Evolutionary conservation across 2,329 filamentous ascomycete species (phyloP), one percentile per base, ranked within the genome.

Genomic region (Eutypa lata): DNA sequence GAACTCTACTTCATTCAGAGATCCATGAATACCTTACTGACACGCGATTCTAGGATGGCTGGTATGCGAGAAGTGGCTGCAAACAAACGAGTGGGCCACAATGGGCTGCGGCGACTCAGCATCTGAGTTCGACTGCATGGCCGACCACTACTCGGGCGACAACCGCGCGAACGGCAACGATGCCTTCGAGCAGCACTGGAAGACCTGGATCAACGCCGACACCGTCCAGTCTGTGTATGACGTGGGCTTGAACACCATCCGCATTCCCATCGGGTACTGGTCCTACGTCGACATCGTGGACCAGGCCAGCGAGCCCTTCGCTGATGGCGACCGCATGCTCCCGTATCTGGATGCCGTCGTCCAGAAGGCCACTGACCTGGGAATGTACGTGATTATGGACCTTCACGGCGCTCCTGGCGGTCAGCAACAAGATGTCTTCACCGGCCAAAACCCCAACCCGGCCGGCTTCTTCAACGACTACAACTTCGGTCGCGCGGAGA

Each of bases 401-500:
- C 48, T 62, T 10, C 60, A 62, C 52, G 60, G 60, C 19, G 60
- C 60, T 6, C 60, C 60, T 7, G 58, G 58, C 14, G 60, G 54
- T n/a, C 60, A 62, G 28, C 58, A 62, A 45, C 55, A 61, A 33
- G 60, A 62, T 31, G 53, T 50, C 18, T 62, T 62, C 49, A 62
- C 60, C 2, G 60, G 60, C n/a, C 61, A 65, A 52, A 62, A 60
- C 54, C 58, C 57, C 37, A 54, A 53, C 37, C 53, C 59, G 0
- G 59, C 80, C 1, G 79, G 79, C 2, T 86, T 86, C 69, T 86
- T 82, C 65, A 68, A 73, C 28, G 72, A 76, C 53, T 78, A 77
- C 61, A 75, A 86, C 64, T 86, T 81, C 64, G 74, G 75, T 22
- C 80, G 83, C 11, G 79, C 79, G 2, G 64, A 76, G 52, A 63